Percentiles rank a stretch among this genome's conserved stretches.
Evolutionary conservation across 2,329 filamentous ascomycete genomes (phyloP).

Genomic region (Diaporthe batatas): DNA sequence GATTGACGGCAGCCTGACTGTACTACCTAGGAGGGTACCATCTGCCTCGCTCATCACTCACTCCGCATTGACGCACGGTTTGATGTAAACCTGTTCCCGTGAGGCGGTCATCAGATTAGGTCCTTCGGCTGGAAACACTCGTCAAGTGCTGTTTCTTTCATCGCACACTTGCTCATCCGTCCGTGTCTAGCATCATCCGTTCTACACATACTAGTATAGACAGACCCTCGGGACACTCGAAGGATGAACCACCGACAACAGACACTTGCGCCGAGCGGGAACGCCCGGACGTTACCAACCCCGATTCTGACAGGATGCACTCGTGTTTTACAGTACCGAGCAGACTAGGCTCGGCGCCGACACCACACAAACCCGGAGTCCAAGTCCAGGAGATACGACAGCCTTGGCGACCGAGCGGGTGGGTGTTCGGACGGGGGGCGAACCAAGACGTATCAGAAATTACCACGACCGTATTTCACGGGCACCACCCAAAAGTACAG

Average conservation of each 20-base stretch:
- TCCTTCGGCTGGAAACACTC: neutral
- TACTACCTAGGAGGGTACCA: too few relatives aligned
- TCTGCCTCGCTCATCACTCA: neutral
- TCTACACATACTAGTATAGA: neutral
- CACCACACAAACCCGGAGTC: neutral
- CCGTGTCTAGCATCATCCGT: neutral
- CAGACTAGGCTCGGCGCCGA: conserved; percentile 11
- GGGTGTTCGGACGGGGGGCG: conserved; percentile 22
- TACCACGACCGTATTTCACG: neutral
- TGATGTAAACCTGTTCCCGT: too few relatives aligned
- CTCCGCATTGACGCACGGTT: neutral
- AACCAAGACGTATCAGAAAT: neutral
- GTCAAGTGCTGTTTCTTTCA: neutral
- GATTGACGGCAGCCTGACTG: neutral
- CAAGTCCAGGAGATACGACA: neutral
- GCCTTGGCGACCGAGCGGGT: conserved; percentile 16
- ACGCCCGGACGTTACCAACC: neutral
- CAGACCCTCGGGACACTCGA: neutral
- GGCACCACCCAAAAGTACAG: neutral
- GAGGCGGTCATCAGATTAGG: neutral
- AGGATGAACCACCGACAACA: neutral
- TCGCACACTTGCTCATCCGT: neutral
- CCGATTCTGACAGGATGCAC: neutral
- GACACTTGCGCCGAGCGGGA: neutral
- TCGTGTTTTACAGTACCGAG: neutral